phyloP scores from a whole-genome alignment of 352 stramenopile genomes.

The Phytophthora cajani region DNA sequence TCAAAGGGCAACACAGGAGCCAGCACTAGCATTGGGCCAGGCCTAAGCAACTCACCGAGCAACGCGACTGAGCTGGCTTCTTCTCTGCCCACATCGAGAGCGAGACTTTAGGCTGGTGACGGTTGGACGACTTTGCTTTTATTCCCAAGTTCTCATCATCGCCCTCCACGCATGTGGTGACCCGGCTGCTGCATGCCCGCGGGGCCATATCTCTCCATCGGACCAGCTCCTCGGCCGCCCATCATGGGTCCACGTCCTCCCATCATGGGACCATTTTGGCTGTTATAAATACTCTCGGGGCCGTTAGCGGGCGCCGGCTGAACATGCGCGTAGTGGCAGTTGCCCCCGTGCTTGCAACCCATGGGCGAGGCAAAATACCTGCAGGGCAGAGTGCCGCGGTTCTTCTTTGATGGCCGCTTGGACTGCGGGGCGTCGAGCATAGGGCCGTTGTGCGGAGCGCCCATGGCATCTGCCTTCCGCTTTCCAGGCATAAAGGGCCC shows the following conservation, averaged over 20 bases:
- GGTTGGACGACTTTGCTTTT: constrained; percentile 30
- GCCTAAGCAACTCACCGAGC: too few species aligned
- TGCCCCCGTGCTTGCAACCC: constrained; percentile 78
- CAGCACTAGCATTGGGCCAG: constrained; percentile 9
- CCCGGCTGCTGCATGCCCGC: constrained; percentile 47
- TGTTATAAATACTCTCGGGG: constrained; percentile 72
- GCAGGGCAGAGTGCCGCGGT: constrained; percentile 55
- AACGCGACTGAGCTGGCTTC: constrained; percentile 34
- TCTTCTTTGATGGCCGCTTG: constrained; percentile 63
- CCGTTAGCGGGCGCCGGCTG: constrained; percentile 40
- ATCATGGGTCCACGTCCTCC: constrained; percentile 32
- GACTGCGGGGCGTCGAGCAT: constrained; percentile 43
- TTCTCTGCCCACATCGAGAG: constrained; percentile 34
- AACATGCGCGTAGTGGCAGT: constrained; percentile 77
- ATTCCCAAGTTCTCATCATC: constrained; percentile 38
- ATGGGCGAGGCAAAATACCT: constrained; percentile 73
- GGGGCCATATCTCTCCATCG: constrained; percentile 55
- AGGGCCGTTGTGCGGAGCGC: constrained; percentile 35
- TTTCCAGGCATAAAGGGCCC: constrained; percentile 39
- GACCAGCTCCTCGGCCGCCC: constrained; percentile 23
- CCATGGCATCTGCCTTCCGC: constrained; percentile 53
- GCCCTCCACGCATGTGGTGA: constrained; percentile 63
- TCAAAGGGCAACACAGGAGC: constrained; percentile 4
- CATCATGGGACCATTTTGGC: constrained; percentile 42
- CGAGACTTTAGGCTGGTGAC: constrained; percentile 26